Conservation (phyloP, 805 yeast genomes). For the Cyberlindnera subsufficiens region DNA sequence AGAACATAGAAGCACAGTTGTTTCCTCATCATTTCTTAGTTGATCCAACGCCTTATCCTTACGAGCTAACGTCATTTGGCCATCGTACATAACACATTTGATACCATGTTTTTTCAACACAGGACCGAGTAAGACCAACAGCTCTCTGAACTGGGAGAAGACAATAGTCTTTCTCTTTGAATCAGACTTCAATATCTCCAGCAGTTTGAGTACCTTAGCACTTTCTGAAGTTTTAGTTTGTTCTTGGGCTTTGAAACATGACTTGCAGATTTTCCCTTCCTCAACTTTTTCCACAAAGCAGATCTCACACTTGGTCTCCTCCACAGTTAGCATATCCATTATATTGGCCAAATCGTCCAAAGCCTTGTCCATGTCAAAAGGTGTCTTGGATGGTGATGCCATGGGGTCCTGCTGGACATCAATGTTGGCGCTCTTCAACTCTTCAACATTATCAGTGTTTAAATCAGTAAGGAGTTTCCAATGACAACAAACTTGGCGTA, state of each 20-base stretch:
- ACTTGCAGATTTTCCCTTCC: slow-evolving; percentile 8
- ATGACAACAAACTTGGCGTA: slow-evolving; percentile 34
- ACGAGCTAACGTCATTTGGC: slow-evolving; percentile 24
- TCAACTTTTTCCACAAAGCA: slow-evolving; percentile 14
- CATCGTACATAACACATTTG: slow-evolving; percentile 29
- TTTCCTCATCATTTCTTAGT: slow-evolving; percentile 25
- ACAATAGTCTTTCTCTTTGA: slow-evolving; percentile 36
- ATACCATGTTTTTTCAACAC: slow-evolving; percentile 26
- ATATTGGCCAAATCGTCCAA: slow-evolving; percentile 18
- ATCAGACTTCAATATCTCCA: slow-evolving; percentile 28
- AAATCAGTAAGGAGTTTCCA: slow-evolving; percentile 20
- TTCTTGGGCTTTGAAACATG: slow-evolving; percentile 12
- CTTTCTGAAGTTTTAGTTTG: slow-evolving; percentile 16
- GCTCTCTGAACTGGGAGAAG: slow-evolving; percentile 37
- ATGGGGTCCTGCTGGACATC: not conserved
- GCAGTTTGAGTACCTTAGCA: slow-evolving; percentile 30
- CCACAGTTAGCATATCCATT: slow-evolving; percentile 19
- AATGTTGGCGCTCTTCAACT: slow-evolving; percentile 4
- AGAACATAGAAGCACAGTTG: slow-evolving; percentile 53
- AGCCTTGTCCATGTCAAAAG: slow-evolving; percentile 10
- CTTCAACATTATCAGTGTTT: slow-evolving; percentile 12
- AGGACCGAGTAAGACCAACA: slow-evolving; percentile 27
- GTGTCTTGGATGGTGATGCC: slow-evolving; percentile 6
- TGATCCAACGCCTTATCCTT: slow-evolving; percentile 26
- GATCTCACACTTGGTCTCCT: slow-evolving; percentile 20